Evolutionary conservation across 192 early-diverging fungal species (phyloP), one percentile per base, ranked within the genome.

Genomic region (Jimgerdemannia flammicorona): DNA sequence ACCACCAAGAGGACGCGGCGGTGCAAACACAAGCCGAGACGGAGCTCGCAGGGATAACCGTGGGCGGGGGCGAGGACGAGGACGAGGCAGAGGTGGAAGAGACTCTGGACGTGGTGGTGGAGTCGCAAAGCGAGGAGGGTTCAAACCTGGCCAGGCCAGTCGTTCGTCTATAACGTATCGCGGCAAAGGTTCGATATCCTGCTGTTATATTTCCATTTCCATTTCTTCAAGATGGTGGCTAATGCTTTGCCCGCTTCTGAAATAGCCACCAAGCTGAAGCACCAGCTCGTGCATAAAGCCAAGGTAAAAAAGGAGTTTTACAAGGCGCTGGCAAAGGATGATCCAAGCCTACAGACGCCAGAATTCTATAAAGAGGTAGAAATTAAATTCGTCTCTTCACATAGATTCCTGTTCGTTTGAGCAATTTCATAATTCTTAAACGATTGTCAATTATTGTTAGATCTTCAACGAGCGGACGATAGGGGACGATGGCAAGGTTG

Each of bases 401-500:
- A 29, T 29, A 29, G 74, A 43, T 69, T 66, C 49, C 49, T 2
- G 18, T 10, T 64, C 41, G 63, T 14, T 67, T 19, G 49, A 10
- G 42, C 20, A 39, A 44, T 20, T 67, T n/a, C 40, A 42, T 9
- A n/a, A 3, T 42, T 11, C 20, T 14, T 40, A n/a, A 20, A 20
- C 59, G 40, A 40, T 4, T 73, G 43, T 44, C 9, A 49, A 65
- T 44, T 3, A 8, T 39, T 42, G 29, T 43, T 8, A 82, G 81
- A 83, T 83, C 59, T 83, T 83, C 77, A 70, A 70, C 43, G 81
- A 77, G 64, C 65, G 44, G 66, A 82, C 81, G 17, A 82, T 82
- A 43, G 81, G 79, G 41, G 78, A 77, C n/a, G 72, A 83, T 11
- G 81, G 78, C 40, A 83, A 83, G 11, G 73, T 79, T 3, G 75